Evolutionary conservation across 306 rosid genomes (phyloP), one percentile per base, ranked within the genome.

Genomic region (Quillaja saponaria): DNA sequence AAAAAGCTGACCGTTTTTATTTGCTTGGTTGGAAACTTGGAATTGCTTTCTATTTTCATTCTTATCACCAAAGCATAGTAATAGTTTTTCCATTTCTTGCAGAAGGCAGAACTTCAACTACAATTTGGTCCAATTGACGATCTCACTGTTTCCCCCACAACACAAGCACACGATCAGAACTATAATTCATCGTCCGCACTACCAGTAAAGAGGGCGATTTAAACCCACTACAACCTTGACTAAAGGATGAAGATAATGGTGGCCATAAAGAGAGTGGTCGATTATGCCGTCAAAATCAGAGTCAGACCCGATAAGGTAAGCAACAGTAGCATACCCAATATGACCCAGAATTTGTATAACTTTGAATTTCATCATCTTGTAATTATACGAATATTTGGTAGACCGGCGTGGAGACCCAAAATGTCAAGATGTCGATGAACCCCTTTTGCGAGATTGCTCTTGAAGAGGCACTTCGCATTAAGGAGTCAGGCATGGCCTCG

Each of bases 341-440:
- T 6, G 21, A 34, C 53, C 37, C 45, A 5, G 14, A 19, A 6
- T 48, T 1, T 15, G 1, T 41, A 0, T 9, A 8, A 39, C 34
- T 20, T n/a, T 17, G 13, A 60, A 57, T 58, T 63, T 13, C 35
- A 3, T 72, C 53, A n/a, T 34, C 20, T 69, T 50, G 8, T 35
- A 16, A 1, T 50, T 58, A 0, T 49, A 76, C 18, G 61, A 31
- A 49, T 28, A 7, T 69, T 61, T 69, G 11, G 61, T 75, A 86
- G 91, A 85, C 80, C 9, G 97, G 91, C 19, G 97, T 94, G 37
- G 99, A 87, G 69, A 94, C 95, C 65, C 91, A 94, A 74, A 94
- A 89, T 68, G 94, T 94, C 84, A 92, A 94, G 66, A 94, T 94
- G 99, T 92, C 99, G 31, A 92, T 92, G 95, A 92, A 92, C 68